These are phyloP conservation scores for Neurospora africana DNA, from an alignment of 495 filamentous ascomycete species.

Conservation along the genomic window DNA sequence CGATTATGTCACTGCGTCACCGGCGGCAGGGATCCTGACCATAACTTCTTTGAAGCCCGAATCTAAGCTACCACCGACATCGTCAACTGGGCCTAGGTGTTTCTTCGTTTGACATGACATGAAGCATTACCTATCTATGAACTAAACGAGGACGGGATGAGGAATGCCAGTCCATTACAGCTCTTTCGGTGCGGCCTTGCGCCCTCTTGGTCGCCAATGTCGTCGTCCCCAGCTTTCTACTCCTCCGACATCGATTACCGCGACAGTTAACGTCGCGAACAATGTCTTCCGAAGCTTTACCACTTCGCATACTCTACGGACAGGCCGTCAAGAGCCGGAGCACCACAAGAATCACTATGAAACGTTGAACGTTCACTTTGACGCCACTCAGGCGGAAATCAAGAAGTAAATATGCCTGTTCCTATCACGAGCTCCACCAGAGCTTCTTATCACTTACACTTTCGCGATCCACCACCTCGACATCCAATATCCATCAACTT, in stretches of 20 bases:
- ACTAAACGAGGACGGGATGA: constrained; percentile 27
- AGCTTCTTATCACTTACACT: neutral
- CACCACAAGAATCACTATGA: constrained; percentile 59
- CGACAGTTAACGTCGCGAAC: neutral
- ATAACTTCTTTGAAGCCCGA: neutral
- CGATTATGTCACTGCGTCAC: neutral
- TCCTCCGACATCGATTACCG: neutral
- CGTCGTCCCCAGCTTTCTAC: neutral
- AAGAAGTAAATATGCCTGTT: constrained; percentile 54
- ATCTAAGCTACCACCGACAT: neutral
- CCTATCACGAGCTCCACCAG: too few species aligned
- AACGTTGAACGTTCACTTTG: constrained; percentile 58
- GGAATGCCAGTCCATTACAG: constrained; percentile 40
- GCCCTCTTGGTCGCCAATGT: constrained; percentile 8
- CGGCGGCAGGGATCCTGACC: neutral
- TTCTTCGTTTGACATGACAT: neutral
- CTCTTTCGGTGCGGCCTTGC: constrained; percentile 15
- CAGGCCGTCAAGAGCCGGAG: neutral
- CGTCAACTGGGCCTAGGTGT: neutral
- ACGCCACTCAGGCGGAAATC: constrained; percentile 63
- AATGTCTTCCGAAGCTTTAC: neutral
- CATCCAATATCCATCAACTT: too few species aligned
- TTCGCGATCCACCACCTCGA: neutral
- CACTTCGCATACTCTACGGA: neutral
- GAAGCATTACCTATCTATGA: neutral